Evolutionary conservation across 129 eudicot species (phyloP), one percentile per base, ranked within the genome.

Genomic region (Flaveria robusta): DNA sequence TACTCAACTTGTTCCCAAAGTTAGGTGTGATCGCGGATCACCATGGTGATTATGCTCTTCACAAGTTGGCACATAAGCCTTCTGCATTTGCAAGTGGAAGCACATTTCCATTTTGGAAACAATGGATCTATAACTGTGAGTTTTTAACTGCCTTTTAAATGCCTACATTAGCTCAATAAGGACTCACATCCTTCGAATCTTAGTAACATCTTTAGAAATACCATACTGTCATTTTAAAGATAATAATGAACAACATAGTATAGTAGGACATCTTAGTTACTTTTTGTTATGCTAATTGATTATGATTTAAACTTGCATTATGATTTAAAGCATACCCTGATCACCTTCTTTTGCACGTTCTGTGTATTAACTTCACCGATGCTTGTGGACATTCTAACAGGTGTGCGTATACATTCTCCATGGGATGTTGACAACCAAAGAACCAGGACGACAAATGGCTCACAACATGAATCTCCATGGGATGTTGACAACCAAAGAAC

Each of bases 31-130:
- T 58, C 15, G 71, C 71, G 1, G 87, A 86, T 83, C 62, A 63
- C 65, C 52, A 74, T 72, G 87, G 87, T 2, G 37, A 80, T n/a
- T 83, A 83, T 50, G 68, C 86, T 52, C 81, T 86, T 43, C 74
- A 76, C 24, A 76, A 73, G 23, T 74, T 86, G 82, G 82, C 89
- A 66, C 89, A 81, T 86, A 82, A 85, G 76, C 79, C 89, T 49
- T 82, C 86, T 27, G 85, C 87, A 73, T 86, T 86, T 72, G 86
- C 82, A 47, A 86, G 89, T 64, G 89, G 89, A 62, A 83, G 78
- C 34, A 15, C 13, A 5, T 75, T 75, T 76, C 29, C 75, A 5
- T 82, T 82, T 14, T 76, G 89, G 89, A 81, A 83, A 64, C 74
- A 63, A 23, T 86, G 79, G 81, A 79, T 86, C 77, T 86, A 82